These are phyloP conservation scores for Penicillium salamii DNA, from an alignment of 495 filamentous ascomycete species.

Conservation along the genomic window DNA sequence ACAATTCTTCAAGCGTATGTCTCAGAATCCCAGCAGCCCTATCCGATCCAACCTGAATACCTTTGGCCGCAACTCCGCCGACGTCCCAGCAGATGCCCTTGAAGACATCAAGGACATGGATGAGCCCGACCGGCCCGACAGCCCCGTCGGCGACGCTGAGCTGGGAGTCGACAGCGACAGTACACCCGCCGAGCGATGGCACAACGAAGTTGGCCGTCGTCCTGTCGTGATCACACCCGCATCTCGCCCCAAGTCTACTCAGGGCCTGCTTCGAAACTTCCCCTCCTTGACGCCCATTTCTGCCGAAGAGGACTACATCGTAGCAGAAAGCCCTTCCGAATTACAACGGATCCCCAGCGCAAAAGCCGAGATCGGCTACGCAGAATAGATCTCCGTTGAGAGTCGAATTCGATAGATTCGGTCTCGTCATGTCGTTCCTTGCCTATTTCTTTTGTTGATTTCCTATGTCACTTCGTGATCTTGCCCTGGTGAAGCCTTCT, in stretches of 20 bases:
- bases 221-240: conserved; percentile 45
- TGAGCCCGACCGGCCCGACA: conserved; percentile 30
- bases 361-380: conserved; percentile 60
- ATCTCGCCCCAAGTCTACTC: conserved; percentile 59
- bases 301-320: conserved; percentile 40
- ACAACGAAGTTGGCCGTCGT: conserved; percentile 52
- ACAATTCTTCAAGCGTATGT: conserved; percentile 51
- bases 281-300: conserved; percentile 45
- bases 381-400: conserved; percentile 6
- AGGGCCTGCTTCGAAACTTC: conserved; percentile 63
- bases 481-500: background rate
- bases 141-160: conserved; percentile 34
- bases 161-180: conserved; percentile 20
- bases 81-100: conserved; percentile 25
- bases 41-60: conserved; percentile 46
- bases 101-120: conserved; percentile 22
- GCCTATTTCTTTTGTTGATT: conserved; percentile 29
- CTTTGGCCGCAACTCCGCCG: conserved; percentile 21
- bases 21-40: conserved; percentile 44
- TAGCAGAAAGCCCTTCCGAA: conserved; percentile 35
- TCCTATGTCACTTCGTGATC: conserved; percentile 9
- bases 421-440: conserved; percentile 3
- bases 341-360: conserved; percentile 65
- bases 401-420: too few relatives aligned
- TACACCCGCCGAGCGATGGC: conserved; percentile 44